Evolutionary conservation across 495 filamentous ascomycete species (phyloP).

Genomic region (Aspergillus wentii): DNA sequence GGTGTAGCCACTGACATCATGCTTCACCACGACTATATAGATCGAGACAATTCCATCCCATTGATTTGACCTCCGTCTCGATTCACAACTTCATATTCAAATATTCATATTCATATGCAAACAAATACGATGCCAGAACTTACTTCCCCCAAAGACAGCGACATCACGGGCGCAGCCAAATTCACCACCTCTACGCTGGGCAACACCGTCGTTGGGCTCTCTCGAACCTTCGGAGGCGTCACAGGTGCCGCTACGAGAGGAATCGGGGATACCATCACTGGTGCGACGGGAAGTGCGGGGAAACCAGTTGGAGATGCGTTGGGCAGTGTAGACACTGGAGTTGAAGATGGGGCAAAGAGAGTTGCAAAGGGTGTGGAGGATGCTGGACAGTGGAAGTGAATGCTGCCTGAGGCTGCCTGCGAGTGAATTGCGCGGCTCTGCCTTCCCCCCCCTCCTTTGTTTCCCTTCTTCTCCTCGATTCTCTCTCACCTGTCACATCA

Average conservation of each 20-base stretch:
- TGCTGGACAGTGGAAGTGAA: slow-evolving; percentile 60
- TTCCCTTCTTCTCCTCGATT: too few relatives aligned
- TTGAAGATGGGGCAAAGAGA: slow-evolving; percentile 52
- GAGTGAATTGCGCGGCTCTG: too few relatives aligned
- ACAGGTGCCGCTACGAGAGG: slow-evolving; percentile 63
- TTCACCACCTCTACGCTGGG: slow-evolving; percentile 51
- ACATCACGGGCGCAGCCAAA: slow-evolving; percentile 37
- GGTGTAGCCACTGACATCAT: too few relatives aligned
- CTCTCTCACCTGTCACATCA: too few relatives aligned
- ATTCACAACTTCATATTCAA: too few relatives aligned
- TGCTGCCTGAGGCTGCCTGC: too few relatives aligned
- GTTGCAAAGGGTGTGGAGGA: slow-evolving; percentile 63
- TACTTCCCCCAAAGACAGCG: slow-evolving; percentile 27
- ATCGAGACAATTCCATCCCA: too few relatives aligned
- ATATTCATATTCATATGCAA: too few relatives aligned
- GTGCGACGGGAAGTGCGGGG: slow-evolving; percentile 58
- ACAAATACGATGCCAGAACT: too few relatives aligned
- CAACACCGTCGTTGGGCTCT: slow-evolving; percentile 57
- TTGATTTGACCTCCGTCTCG: too few relatives aligned
- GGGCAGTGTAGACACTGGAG: slow-evolving; percentile 51
- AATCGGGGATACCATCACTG: slow-evolving; percentile 57
- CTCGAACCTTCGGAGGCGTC: slow-evolving; percentile 64
- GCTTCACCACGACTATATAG: too few relatives aligned
- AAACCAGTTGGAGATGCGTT: slow-evolving; percentile 63
- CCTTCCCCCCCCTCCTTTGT: too few relatives aligned